Evolutionary conservation across 2,329 filamentous ascomycete genomes (phyloP), one percentile per base, ranked within the genome.

Genomic region (Atkinsonella texensis): DNA sequence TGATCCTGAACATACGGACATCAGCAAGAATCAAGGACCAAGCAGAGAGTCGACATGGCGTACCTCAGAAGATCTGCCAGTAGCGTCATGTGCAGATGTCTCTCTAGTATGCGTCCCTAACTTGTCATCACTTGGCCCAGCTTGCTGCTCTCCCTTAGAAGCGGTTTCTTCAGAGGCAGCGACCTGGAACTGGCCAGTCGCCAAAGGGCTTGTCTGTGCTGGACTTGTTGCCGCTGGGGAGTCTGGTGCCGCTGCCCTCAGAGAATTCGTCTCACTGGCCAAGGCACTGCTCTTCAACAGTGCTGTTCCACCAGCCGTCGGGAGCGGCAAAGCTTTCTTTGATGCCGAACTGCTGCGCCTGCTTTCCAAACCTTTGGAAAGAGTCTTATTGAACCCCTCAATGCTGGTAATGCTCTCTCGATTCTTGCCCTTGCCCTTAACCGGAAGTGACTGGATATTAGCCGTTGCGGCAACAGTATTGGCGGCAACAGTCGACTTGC

Each of bases 291-390:
- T 75, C 62, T 75, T 76, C 38, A 71, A 59, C 49, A 70, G 53
- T 11, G 63, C 63, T 5, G 71, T 68, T n/a, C 68, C 64, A 13
- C 68, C 67, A 11, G 67, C 67, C 4, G 71, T 65, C 39, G 71
- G 69, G 56, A 80, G 75, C 1, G 79, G 80, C 10, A 82, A 66
- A 38, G 85, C 84, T 64, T 89, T 90, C 68, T 86, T 90, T 53
- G 87, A 94, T 50, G 79, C 85, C 13, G 85, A 87, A 67, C 90
- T 96, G 64, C 88, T 95, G 43, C 91, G 84, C 49, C 91, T 83
- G 68, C 87, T 95, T 65, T 96, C 90, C 28, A 97, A 78, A 65
- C 88, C 95, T 70, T 88, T 94, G 53, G 84, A 90, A 13, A 90
- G 71, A 6, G 84, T 88, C 68, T 84, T 86, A 60, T 85, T 87